Percentiles rank a stretch among this genome's conserved stretches.
Evolutionary conservation across 768 basidiomycete genomes (phyloP).

Genomic region (Antrodiella citrinella): DNA sequence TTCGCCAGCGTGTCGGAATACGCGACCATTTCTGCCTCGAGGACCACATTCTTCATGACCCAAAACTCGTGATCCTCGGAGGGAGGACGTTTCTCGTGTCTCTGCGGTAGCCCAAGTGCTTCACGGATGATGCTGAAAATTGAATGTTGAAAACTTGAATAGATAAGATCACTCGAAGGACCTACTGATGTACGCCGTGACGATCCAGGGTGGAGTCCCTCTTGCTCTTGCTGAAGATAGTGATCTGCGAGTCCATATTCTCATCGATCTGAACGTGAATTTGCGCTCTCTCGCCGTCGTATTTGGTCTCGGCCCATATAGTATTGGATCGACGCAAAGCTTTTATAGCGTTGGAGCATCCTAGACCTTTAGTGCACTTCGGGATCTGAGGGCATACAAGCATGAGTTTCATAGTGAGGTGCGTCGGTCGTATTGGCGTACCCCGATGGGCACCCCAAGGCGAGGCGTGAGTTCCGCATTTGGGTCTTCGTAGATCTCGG

Average conservation of each 20-base stretch:
- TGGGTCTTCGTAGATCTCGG: constrained; percentile 23
- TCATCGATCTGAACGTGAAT: constrained; percentile 62
- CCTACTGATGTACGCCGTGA: constrained; percentile 46
- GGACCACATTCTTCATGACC: constrained; percentile 26
- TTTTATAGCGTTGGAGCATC: constrained; percentile 46
- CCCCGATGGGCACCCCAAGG: constrained; percentile 58
- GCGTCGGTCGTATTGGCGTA: constrained; percentile 17
- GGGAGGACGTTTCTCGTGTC: background rate
- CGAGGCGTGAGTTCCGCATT: constrained; percentile 29
- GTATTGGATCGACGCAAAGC: constrained; percentile 31
- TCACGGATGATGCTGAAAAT: constrained; percentile 45
- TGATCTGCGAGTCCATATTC: constrained; percentile 39
- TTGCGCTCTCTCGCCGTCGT: constrained; percentile 92
- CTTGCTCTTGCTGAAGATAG: constrained; percentile 83
- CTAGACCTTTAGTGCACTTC: constrained; percentile 70
- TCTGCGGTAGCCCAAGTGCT: constrained; percentile 40
- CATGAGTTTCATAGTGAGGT: too few species aligned
- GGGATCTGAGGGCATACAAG: too few species aligned
- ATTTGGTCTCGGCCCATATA: constrained; percentile 88
- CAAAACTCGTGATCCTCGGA: background rate
- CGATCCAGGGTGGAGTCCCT: constrained; percentile 78
- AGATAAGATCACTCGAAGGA: background rate
- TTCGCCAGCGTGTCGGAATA: constrained; percentile 47
- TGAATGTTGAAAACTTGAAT: background rate
- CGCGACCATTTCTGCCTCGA: constrained; percentile 90